Evolutionary conservation across 1,284 basidiomycete species (phyloP).

Genomic region (Cryptococcus floricola): DNA sequence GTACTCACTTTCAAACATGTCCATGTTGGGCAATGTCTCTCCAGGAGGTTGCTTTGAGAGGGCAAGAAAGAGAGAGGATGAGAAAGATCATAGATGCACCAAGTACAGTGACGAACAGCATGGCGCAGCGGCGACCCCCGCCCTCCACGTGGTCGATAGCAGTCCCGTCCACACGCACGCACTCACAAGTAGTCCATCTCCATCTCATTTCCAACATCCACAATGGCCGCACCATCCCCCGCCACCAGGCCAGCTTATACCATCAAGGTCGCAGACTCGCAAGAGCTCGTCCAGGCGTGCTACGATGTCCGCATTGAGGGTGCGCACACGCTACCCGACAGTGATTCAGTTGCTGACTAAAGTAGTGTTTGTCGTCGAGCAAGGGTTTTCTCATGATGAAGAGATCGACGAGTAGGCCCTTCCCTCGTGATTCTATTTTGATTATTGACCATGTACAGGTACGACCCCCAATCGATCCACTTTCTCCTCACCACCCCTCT

Average conservation of each 20-base stretch:
- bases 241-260: constrained; percentile 12
- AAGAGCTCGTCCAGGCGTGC: constrained; percentile 40
- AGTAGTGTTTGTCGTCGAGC: constrained; percentile 45
- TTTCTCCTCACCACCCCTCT: constrained; percentile 28
- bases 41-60: too few species aligned
- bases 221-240: too few species aligned
- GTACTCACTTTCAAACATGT: constrained; percentile 32
- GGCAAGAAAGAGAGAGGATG: too few species aligned
- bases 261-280: constrained; percentile 28
- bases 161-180: too few species aligned
- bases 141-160: too few species aligned
- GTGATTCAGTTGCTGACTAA: neutral
- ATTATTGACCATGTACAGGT: constrained; percentile 7
- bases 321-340: constrained; percentile 12
- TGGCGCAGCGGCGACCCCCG: too few species aligned
- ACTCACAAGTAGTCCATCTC: too few species aligned
- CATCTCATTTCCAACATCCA: too few species aligned
- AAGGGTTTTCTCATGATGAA: constrained; percentile 39
- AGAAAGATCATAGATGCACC: too few species aligned
- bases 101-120: too few species aligned
- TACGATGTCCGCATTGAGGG: constrained; percentile 44
- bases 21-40: constrained; percentile 19
- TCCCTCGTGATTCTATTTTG: neutral
- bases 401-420: constrained; percentile 41
- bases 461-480: constrained; percentile 27